Conservation (phyloP, 768 basidiomycete genomes). For the Leccinellum rugosiceps region DNA sequence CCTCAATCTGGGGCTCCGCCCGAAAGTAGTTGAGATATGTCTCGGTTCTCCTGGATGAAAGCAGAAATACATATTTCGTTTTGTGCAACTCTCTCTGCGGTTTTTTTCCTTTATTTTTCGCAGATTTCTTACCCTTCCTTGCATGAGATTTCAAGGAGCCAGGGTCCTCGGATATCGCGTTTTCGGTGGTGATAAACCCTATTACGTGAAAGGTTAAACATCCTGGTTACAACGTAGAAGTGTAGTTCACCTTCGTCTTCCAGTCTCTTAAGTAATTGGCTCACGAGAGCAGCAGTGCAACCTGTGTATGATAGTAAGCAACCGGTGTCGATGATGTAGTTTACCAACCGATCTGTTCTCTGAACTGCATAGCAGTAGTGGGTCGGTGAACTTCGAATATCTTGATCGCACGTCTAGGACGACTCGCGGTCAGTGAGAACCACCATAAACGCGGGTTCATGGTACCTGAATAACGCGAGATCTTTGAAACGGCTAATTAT, state of each 20-base stretch:
- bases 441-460: not conserved
- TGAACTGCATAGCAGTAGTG: slow-evolving; percentile 49
- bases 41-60: slow-evolving; percentile 38
- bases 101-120: slow-evolving; percentile 43
- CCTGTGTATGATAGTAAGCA: slow-evolving; percentile 34
- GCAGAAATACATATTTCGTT: slow-evolving; percentile 56
- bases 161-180: slow-evolving; percentile 46
- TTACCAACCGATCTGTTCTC: slow-evolving; percentile 55
- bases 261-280: slow-evolving; percentile 63
- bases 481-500: slow-evolving; percentile 66
- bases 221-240: not conserved
- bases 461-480: slow-evolving; percentile 67
- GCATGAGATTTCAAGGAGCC: slow-evolving; percentile 40
- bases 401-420: slow-evolving; percentile 63
- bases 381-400: slow-evolving; percentile 51
- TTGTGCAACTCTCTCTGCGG: slow-evolving; percentile 52
- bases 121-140: slow-evolving; percentile 38
- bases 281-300: slow-evolving; percentile 50
- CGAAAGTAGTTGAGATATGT: slow-evolving; percentile 70
- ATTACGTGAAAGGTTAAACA: slow-evolving; percentile 7
- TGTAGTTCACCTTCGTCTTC: slow-evolving; percentile 59
- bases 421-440: not conserved
- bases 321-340: not conserved
- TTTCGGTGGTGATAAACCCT: slow-evolving; percentile 63
- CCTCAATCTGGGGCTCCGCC: slow-evolving; percentile 57